Conservation (phyloP, 352 stramenopile species). For the Globisporangium cederbergense region DNA sequence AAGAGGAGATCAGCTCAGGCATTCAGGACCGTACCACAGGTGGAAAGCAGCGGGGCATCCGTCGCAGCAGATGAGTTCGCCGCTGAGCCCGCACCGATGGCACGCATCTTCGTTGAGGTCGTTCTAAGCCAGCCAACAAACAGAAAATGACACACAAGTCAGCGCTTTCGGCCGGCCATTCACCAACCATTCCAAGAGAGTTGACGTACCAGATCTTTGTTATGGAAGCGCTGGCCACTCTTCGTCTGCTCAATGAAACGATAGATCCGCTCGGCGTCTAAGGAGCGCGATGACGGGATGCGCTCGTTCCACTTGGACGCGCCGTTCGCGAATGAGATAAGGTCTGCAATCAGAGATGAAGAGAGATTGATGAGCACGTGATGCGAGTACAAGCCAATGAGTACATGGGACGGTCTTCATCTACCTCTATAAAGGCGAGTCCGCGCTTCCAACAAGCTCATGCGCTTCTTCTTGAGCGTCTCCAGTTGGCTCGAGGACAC, state of each 20-base stretch:
- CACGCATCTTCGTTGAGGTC: slow-evolving; percentile 82
- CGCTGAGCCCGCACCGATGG: slow-evolving; percentile 64
- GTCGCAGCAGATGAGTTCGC: slow-evolving; percentile 80
- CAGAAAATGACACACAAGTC: not conserved
- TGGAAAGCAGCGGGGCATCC: slow-evolving; percentile 76
- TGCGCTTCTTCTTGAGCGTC: slow-evolving; percentile 33
- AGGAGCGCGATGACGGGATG: slow-evolving; percentile 34
- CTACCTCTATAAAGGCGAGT: slow-evolving; percentile 32
- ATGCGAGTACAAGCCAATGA: no score
- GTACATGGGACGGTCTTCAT: no score
- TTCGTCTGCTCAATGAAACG: slow-evolving; percentile 71
- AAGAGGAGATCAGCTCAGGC: not conserved
- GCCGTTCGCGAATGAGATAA: slow-evolving; percentile 59
- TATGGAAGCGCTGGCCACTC: slow-evolving; percentile 51
- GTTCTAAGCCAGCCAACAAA: slow-evolving; percentile 29
- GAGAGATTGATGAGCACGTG: not conserved
- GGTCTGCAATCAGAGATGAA: slow-evolving; percentile 22
- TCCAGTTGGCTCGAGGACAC: slow-evolving; percentile 12
- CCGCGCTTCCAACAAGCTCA: slow-evolving; percentile 57
- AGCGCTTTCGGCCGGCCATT: not conserved
- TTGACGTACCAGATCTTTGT: slow-evolving; percentile 50
- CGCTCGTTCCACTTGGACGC: slow-evolving; percentile 70
- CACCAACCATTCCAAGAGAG: not conserved
- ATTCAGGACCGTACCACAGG: slow-evolving; percentile 38
- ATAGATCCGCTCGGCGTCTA: slow-evolving; percentile 62